phyloP scores from a whole-genome alignment of 768 basidiomycete species.

The Rossbeevera mucosa region DNA sequence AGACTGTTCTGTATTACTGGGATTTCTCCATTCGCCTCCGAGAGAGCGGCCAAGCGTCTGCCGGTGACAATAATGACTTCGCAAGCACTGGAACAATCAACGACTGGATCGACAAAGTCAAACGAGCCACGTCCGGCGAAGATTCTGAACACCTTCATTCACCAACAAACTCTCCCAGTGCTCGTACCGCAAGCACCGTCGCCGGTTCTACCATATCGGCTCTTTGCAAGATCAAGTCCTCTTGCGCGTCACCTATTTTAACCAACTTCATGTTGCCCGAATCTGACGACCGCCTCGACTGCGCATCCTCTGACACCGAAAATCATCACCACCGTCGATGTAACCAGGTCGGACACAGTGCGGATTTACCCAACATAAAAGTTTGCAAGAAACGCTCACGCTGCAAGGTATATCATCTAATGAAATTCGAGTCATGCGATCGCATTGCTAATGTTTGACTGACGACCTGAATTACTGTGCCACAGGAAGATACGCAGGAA shows the following conservation, averaged over 20 bases:
- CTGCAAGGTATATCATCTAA: neutral
- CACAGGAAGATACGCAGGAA: neutral
- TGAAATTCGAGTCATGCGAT: neutral
- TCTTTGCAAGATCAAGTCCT: neutral
- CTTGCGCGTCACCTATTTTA: neutral
- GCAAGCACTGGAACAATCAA: neutral
- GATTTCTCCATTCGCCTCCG: neutral
- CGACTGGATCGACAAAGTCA: neutral
- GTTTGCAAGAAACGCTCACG: neutral
- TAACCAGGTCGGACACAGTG: neutral
- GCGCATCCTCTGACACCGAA: neutral
- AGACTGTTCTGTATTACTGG: neutral
- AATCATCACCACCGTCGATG: neutral
- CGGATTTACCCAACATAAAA: neutral
- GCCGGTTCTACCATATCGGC: neutral
- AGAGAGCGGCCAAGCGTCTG: neutral
- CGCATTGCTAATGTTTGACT: neutral
- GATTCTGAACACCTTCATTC: neutral
- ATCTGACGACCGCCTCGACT: neutral
- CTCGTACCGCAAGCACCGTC: neutral
- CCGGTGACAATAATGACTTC: neutral
- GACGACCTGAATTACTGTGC: neutral
- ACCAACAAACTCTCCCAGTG: neutral
- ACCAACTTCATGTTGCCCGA: neutral
- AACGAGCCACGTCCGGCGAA: neutral